Base-by-base conservation (phyloP, 257 asterid species). In the Cinchona pubescens region DNA sequence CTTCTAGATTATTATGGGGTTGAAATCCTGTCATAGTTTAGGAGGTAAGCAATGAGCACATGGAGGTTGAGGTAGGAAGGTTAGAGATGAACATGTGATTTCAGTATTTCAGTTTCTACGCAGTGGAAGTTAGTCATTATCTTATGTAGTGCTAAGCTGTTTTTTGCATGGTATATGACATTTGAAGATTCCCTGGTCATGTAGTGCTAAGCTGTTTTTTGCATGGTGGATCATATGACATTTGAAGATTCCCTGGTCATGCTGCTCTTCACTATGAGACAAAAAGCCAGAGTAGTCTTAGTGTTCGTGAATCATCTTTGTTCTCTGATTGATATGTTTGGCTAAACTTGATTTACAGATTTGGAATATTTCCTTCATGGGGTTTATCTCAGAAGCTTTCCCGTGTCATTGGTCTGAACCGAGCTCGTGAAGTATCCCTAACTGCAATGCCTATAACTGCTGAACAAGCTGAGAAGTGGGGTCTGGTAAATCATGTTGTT, bases 311-410 rank as follows among this genome's bases (percentile, higher is more conserved):
- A 5, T 37, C 37, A 11, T 25, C 42, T 40, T 30, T 11, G 30
- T 27, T 69, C 66, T 23, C 55, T 63, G 67, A 29, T 60, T 51
- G 62, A 13, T 35, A 32, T 29, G 25, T 21, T 40, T 35, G 16
- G 8, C 16, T 35, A 29, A 78, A 56, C 62, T 76, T 66, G 75
- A 58, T 79, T 80, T 59, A 37, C 87, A 94, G 99, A 82, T 94
- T 94, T 83, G 99, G 97, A 56, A 92, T 94, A 87, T 94, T 94
- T 85, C 98, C 99, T 67, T 94, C 99, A 0, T 94, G 98, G 99
- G 99, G 99, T 59, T 82, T 94, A 48, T 94, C 99, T 67, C 99
- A 94, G 89, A 94, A 94, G 89, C 96, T 94, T 73, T 80, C 96
- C 23, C 97, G 98, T 29, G 75, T 88, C 76, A 92, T 92, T 61